These are phyloP conservation scores for Colletotrichum sp. DNA, from an alignment of 2,329 filamentous ascomycete genomes.

Conservation along the genomic window DNA sequence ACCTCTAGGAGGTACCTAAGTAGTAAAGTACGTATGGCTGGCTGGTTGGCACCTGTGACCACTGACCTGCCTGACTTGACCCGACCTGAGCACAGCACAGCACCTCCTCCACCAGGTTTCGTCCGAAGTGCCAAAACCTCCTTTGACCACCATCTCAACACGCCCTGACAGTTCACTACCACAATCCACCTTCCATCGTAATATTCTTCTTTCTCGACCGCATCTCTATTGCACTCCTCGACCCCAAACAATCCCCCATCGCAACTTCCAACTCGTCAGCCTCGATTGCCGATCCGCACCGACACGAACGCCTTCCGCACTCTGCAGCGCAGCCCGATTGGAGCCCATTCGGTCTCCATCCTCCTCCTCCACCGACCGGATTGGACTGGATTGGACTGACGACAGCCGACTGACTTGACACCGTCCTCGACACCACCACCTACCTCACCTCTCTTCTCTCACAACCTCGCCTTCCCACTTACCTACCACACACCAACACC, in stretches of 20 bases:
- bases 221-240: constrained; percentile 5
- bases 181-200: constrained; percentile 9
- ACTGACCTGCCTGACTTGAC: not conserved
- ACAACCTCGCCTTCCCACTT: not conserved
- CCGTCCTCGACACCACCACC: not conserved
- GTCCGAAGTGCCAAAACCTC: constrained; percentile 21
- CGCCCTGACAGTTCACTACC: constrained; percentile 11
- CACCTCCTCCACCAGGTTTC: constrained; percentile 18
- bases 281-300: not conserved
- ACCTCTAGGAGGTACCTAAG: not conserved
- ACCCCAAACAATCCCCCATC: not conserved
- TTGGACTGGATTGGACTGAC: not conserved
- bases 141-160: constrained; percentile 19
- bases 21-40: not conserved
- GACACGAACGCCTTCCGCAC: not conserved
- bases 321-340: constrained; percentile 19
- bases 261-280: not conserved
- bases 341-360: constrained; percentile 3
- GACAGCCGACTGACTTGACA: constrained; percentile 7
- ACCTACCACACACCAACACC: not conserved
- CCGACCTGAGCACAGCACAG: not conserved
- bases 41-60: not conserved
- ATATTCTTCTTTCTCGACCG: constrained; percentile 1
- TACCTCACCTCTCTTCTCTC: not conserved
- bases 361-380: not conserved